Evolutionary conservation across 2,329 filamentous ascomycete genomes (phyloP), one percentile per base, ranked within the genome.

Genomic region (Trichoderma simmonsii): DNA sequence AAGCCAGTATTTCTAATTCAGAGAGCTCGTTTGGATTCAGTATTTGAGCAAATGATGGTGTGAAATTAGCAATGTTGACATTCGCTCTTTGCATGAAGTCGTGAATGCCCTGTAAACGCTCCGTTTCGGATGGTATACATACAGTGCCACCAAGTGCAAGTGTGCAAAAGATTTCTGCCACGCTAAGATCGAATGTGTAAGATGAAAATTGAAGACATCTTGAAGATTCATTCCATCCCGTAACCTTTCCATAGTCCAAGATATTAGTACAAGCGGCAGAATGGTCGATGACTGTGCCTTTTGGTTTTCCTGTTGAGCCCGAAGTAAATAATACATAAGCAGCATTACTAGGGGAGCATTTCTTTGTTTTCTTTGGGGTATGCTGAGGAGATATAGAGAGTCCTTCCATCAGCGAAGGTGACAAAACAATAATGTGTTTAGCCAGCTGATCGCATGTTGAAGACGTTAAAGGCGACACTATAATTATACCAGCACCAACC

Each of bases 151-250:
- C 77, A n/a, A 62, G 32, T 4, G 73, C 39, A 18, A 78, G 73
- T 0, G 76, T 65, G 1, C 61, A 73, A 21, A 77, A 34, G 3
- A 78, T 75, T 21, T 78, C 76, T 0, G 57, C 57, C 6, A 88
- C 77, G 54, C 82, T 83, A 1, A 82, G 81, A 71, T 89, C 86
- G 56, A 88, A 88, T 0, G 83, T 84, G 74, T 84, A 86, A 6
- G 82, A 82, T 3, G 85, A 84, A 71, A 86, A 86, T 69, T 87
- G 85, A 39, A 89, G 71, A 2, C 88, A 84, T 4, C 90, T 83
- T 5, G 87, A 87, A 1, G 77, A 78, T 7, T 76, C 77, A 57
- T 80, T 83, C 70, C 88, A 86, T 2, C 82, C 79, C 6, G 88
- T 79, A 1, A 82, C 81, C 3, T 82, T 80, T 0, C 82, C 85